These are phyloP conservation scores for Rhodomyrtus psidioides DNA, from an alignment of 441 rosid species.

Conservation along the genomic window DNA sequence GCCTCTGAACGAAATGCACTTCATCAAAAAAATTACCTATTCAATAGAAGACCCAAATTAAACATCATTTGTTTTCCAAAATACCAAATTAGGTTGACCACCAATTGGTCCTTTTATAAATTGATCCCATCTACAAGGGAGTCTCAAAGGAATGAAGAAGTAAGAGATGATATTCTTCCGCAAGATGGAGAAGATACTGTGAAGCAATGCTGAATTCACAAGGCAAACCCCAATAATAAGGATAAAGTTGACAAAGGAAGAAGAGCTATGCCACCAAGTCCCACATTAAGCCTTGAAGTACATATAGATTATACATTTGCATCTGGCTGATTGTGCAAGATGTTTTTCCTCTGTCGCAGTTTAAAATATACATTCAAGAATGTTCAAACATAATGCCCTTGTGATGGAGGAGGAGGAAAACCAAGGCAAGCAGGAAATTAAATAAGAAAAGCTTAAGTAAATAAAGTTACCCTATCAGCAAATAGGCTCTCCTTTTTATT, in stretches of 20 bases:
- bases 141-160: background rate
- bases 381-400: background rate
- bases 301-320: background rate
- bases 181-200: background rate
- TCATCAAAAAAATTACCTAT: background rate
- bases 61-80: background rate
- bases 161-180: background rate
- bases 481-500: slow-evolving; percentile 92
- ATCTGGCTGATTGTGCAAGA: background rate
- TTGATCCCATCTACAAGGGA: background rate
- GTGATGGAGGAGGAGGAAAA: background rate
- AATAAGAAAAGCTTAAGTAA: background rate
- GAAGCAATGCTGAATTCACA: background rate
- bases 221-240: background rate
- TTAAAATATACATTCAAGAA: background rate
- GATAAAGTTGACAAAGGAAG: background rate
- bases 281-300: background rate
- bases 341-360: background rate
- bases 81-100: background rate
- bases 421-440: background rate
- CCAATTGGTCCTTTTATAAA: background rate
- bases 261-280: background rate
- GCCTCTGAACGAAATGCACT: background rate
- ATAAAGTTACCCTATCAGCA: slow-evolving; percentile 71
- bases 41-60: background rate